phyloP scores from a whole-genome alignment of 1,284 basidiomycete genomes.

The Pisolithus thermaeus region DNA sequence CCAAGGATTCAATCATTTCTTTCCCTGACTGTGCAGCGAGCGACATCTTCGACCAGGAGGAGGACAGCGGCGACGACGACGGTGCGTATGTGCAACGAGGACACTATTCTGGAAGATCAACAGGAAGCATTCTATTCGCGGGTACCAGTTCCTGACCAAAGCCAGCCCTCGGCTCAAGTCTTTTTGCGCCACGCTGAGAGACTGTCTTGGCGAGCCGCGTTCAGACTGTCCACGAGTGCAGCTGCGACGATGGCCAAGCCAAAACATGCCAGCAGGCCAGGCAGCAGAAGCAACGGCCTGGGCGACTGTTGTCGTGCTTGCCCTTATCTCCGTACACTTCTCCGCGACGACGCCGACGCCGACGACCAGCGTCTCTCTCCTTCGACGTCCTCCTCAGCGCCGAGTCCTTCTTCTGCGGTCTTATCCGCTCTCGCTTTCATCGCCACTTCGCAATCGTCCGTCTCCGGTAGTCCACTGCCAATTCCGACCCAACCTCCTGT shows the following conservation, averaged over 20 bases:
- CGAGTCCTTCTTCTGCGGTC: slow-evolving; percentile 40
- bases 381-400: slow-evolving; percentile 8
- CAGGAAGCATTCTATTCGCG: background rate
- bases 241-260: slow-evolving; percentile 28
- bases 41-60: background rate
- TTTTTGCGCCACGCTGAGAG: slow-evolving; percentile 25
- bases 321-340: background rate
- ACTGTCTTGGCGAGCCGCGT: slow-evolving; percentile 33
- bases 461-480: slow-evolving; percentile 40
- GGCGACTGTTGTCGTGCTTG: background rate
- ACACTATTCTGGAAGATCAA: background rate
- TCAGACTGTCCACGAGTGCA: slow-evolving; percentile 17
- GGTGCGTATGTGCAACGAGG: slow-evolving; percentile 2
- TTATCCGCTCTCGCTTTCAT: slow-evolving; percentile 53
- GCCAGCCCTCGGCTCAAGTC: slow-evolving; percentile 1
- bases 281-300: background rate
- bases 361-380: slow-evolving; percentile 10
- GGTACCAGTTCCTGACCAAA: background rate
- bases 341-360: background rate
- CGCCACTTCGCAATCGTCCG: slow-evolving; percentile 39
- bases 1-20: background rate
- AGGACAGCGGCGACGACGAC: background rate
- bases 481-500: slow-evolving; percentile 38
- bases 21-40: background rate
- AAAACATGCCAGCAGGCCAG: slow-evolving; percentile 19